Percentiles rank a stretch among this genome's conserved stretches.
Conservation (phyloP, 2,329 filamentous ascomycete species). For the Cladosporium sp. region DNA sequence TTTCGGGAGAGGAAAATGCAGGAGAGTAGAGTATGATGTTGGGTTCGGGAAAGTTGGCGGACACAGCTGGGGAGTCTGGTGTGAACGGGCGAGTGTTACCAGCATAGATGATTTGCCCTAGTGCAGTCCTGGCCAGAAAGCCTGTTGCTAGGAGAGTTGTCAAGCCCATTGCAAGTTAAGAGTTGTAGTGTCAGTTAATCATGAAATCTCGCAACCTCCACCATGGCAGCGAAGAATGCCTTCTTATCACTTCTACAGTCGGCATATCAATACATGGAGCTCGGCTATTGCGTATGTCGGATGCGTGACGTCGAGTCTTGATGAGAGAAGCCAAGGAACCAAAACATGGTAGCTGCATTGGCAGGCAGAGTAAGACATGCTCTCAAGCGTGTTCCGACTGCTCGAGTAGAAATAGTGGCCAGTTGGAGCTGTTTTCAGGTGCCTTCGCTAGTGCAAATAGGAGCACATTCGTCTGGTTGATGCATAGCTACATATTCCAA, state of each 20-base stretch:
- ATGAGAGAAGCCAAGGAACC: not conserved
- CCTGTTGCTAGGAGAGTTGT: not conserved
- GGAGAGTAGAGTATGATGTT: slow-evolving; percentile 36
- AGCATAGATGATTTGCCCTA: slow-evolving; percentile 1
- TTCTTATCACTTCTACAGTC: not conserved
- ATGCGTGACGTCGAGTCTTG: not conserved
- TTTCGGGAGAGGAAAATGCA: slow-evolving; percentile 33
- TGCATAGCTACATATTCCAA: not conserved
- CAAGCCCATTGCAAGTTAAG: not conserved
- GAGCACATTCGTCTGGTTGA: not conserved
- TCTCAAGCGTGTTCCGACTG: not conserved
- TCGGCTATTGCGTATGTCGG: not conserved
- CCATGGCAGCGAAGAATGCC: not conserved
- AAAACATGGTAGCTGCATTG: not conserved
- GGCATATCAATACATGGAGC: not conserved
- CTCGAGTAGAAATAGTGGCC: not conserved
- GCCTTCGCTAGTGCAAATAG: not conserved
- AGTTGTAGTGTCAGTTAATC: not conserved
- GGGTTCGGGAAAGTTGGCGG: slow-evolving; percentile 37
- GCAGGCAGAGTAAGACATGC: not conserved
- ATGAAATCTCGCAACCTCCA: not conserved
- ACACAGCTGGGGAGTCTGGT: slow-evolving; percentile 25
- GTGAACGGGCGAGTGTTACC: not conserved
- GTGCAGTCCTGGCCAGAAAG: not conserved
- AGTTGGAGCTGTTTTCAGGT: not conserved